Evolutionary conservation across 2,329 filamentous ascomycete genomes (phyloP), one percentile per base, ranked within the genome.

Genomic region (Neofusicoccum parvum): DNA sequence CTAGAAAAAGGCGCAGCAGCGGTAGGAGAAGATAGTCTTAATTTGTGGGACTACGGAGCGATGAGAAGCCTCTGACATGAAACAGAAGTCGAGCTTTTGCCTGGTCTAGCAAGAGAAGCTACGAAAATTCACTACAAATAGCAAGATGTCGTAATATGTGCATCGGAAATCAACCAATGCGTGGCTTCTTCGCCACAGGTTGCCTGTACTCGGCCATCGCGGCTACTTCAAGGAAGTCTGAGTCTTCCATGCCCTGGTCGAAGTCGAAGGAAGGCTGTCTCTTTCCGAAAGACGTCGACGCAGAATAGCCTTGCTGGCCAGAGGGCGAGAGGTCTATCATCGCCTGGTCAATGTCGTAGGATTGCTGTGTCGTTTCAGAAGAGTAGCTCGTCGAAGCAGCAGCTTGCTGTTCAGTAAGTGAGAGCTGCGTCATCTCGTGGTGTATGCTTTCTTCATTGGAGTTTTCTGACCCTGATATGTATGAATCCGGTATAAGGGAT

Each of bases 221-320:
- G 20, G 27, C 56, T 37, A 15, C 32, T 15, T 60, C 56, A 20
- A 34, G 45, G 11, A 60, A 48, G 32, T 39, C 43, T 23, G 43
- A 15, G 15, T 60, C 56, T 11, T 60, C 32, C 5, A 23, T 37
- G 14, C n/a, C 32, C 9, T 60, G 23, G 23, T 60, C 56, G 12
- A 60, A 60, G 17, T 60, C 56, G 15, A 46, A 60, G 17, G 56
- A 48, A 23, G 27, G 27, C 56, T 48, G 56, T 17, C 43, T 48
- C 43, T 60, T 60, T 2, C 39, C 23, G 14, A 15, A 34, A 4
- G 34, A 54, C 9, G 27, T 23, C 10, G n/a, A 9, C n/a, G 15
- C 32, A 4, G 9, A 3, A 48, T 60, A 7, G 1, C 2, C 15
- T 15, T 37, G 41, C 12, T 48, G 43, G 1, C 5, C 15, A 36